A percentile compares a stretch with the other conserved stretches of the same genome.
phyloP scores from a whole-genome alignment of 2,329 filamentous ascomycete genomes.

The Mollisia scopiformis region DNA sequence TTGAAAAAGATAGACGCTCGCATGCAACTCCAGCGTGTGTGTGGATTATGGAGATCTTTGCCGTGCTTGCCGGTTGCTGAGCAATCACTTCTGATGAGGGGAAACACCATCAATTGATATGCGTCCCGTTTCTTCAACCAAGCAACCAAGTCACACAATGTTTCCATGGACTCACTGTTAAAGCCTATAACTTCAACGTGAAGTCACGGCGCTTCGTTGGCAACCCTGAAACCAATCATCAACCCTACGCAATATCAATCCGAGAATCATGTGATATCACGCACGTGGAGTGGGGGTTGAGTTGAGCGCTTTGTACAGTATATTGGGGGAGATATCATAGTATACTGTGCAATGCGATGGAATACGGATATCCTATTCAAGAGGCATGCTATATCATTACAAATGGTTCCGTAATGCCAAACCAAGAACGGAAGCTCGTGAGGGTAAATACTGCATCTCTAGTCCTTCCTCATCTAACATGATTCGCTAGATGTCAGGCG shows the following conservation, averaged over 20 bases:
- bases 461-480: constrained; percentile 1
- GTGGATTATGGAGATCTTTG: neutral
- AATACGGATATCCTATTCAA: neutral
- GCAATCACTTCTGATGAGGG: neutral
- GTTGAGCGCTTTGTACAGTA: neutral
- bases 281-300: neutral
- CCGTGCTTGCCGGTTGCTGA: neutral
- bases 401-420: neutral
- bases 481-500: neutral
- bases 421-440: neutral
- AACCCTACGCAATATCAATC: neutral
- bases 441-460: constrained; percentile 2
- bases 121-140: neutral
- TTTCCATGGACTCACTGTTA: neutral
- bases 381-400: neutral
- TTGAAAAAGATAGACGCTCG: neutral
- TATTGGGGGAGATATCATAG: neutral
- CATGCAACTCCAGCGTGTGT: neutral
- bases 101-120: neutral
- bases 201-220: neutral
- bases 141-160: neutral
- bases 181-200: neutral
- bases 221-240: neutral
- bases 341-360: neutral
- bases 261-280: neutral